Evolutionary conservation across 2,329 filamentous ascomycete genomes (phyloP).

Genomic region (Setomelanomma holmii): DNA sequence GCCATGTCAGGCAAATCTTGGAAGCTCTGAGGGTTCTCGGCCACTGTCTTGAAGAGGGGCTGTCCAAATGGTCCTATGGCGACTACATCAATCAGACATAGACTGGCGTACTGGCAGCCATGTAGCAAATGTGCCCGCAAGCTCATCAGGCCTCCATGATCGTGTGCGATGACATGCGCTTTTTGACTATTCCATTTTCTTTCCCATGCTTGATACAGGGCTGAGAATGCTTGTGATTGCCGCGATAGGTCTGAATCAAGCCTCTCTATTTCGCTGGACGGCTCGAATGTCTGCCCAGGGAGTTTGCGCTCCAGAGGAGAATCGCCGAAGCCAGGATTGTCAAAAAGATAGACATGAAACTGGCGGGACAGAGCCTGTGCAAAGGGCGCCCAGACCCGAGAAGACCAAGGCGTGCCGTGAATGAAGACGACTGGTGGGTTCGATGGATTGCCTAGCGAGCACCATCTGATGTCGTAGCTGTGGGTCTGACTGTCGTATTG

Average conservation of each 20-base stretch:
- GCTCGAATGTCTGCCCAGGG: neutral
- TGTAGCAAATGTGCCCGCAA: constrained; percentile 25
- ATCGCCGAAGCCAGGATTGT: constrained; percentile 29
- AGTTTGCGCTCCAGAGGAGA: constrained; percentile 17
- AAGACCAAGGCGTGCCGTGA: constrained; percentile 34
- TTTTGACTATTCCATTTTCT: constrained; percentile 6
- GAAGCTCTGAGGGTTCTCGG: constrained; percentile 18
- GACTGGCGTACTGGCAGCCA: constrained; percentile 19
- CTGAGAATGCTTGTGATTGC: constrained; percentile 23
- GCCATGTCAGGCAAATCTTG: constrained; percentile 20
- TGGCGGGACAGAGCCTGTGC: constrained; percentile 19
- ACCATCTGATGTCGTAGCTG: constrained; percentile 21
- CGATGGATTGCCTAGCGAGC: constrained; percentile 11
- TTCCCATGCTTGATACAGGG: constrained; percentile 23
- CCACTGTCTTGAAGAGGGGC: constrained; percentile 21
- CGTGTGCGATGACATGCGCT: constrained; percentile 28
- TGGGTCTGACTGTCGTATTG: constrained; percentile 17
- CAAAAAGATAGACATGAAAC: constrained; percentile 27
- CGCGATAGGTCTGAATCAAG: constrained; percentile 25
- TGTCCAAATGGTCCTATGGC: constrained; percentile 30
- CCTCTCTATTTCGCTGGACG: constrained; percentile 3
- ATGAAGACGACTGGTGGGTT: constrained; percentile 25
- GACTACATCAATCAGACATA: constrained; percentile 27
- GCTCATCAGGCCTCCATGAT: constrained; percentile 29
- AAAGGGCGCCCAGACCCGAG: constrained; percentile 23